Base-by-base conservation (phyloP, 306 rosid genomes). In the Prunus padus region DNA sequence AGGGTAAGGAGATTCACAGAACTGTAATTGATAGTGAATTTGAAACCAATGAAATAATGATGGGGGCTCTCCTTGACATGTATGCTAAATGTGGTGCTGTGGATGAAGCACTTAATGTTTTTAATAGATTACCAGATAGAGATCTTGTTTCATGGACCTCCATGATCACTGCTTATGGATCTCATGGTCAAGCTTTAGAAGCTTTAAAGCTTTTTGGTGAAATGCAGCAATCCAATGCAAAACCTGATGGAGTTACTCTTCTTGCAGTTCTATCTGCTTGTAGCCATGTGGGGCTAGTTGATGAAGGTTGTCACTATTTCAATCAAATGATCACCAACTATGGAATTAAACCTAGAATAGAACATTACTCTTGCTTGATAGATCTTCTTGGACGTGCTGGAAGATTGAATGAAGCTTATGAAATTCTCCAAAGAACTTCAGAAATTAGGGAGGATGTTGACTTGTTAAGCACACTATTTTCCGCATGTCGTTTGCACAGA, bases 351-450 rank as follows among this genome's bases (percentile, higher is more conserved):
- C 91, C 93, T 3, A 65, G 84, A 69, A 72, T 90, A 69, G 96
- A 93, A 78, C 95, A 93, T 69, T 89, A 86, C 82, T 88, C 98
- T 25, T 90, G 96, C 82, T 75, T 93, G 88, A 79, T 93, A 55
- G 91, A 89, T 80, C 91, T 93, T 84, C 92, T 93, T 71, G 96
- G 95, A 50, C 95, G 95, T 31, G 96, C 92, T 57, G 95, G 95
- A 73, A 90, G 94, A 79, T 81, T 92, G 79, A 73, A 67, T 7
- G 92, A 88, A 84, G 97, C 97, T 20, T 87, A 88, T 57, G 79
- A 82, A 79, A 84, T 92, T 87, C 76, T 92, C 52, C 88, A 72
- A 71, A 72, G 78, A 76, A 86, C 84, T 76, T 80, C 87, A 31
- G 91, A 88, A 80, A 87, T 88, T 37, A 81, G 69, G 68, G 82